These are phyloP conservation scores for Alternaria conjuncta DNA, from an alignment of 2,329 filamentous ascomycete genomes.

Conservation along the genomic window DNA sequence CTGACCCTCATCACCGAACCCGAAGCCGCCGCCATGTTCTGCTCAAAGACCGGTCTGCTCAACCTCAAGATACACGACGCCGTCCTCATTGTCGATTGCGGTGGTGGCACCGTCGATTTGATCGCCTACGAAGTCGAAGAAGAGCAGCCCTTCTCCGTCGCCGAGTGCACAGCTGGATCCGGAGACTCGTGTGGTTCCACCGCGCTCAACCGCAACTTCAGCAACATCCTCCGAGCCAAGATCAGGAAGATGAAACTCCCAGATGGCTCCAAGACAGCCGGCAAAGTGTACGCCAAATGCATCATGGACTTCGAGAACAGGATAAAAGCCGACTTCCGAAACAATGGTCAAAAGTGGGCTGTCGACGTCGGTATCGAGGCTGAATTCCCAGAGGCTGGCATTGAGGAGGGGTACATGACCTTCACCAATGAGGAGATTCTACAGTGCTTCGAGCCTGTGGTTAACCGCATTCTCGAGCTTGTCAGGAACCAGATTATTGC, in stretches of 20 bases:
- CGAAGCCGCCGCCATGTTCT: slow-evolving; percentile 96
- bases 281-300: slow-evolving; percentile 97
- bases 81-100: slow-evolving; percentile 97
- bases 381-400: slow-evolving; percentile 95
- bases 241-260: slow-evolving; percentile 99
- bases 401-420: slow-evolving; percentile 99
- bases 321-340: slow-evolving; percentile 99
- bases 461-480: slow-evolving; percentile 94
- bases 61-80: slow-evolving; percentile 98
- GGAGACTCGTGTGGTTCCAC: slow-evolving; percentile 99
- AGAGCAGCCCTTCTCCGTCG: slow-evolving; percentile 94
- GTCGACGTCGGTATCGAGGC: slow-evolving; percentile 98
- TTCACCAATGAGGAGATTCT: slow-evolving; percentile 99
- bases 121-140: slow-evolving; percentile 99
- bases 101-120: slow-evolving; percentile 97
- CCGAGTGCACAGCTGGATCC: slow-evolving; percentile 95
- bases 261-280: slow-evolving; percentile 95
- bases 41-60: slow-evolving; percentile 92
- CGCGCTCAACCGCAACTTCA: slow-evolving; percentile 96
- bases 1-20: slow-evolving; percentile 94
- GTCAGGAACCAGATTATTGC: slow-evolving; percentile 98
- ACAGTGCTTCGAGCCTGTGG: slow-evolving; percentile 98
- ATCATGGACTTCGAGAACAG: slow-evolving; percentile 99
- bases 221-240: slow-evolving; percentile 95
- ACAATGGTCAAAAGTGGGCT: slow-evolving; percentile 99